A percentile compares a stretch with the other conserved stretches of the same genome.
Evolutionary conservation across 768 basidiomycete species (phyloP).

Genomic region (Agaricus sinodeliciosus): DNA sequence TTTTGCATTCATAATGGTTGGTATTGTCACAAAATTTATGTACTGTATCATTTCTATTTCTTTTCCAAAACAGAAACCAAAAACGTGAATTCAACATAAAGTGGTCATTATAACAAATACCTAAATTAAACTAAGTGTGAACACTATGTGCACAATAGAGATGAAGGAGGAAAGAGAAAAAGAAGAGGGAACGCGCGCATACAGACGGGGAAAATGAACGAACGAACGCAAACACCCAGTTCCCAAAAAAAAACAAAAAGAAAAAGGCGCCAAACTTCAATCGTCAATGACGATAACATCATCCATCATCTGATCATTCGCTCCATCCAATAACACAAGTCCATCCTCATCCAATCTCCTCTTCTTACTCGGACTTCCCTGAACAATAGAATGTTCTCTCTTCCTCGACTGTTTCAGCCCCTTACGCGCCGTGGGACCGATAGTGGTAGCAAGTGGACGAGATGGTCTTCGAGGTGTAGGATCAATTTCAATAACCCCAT

Average conservation of each 20-base stretch:
- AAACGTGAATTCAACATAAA: too few species aligned
- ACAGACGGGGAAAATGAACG: not conserved
- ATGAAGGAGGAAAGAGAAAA: too few species aligned
- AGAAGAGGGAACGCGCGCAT: too few species aligned
- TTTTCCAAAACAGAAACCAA: too few species aligned
- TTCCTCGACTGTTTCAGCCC: slow-evolving; percentile 14
- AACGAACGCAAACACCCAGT: not conserved
- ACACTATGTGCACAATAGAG: not conserved
- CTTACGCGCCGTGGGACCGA: not conserved
- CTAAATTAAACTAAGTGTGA: too few species aligned
- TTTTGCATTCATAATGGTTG: too few species aligned
- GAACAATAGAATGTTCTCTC: slow-evolving; percentile 13
- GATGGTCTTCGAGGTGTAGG: slow-evolving; percentile 44
- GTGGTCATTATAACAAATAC: too few species aligned
- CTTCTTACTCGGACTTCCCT: slow-evolving; percentile 56
- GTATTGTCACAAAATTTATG: too few species aligned
- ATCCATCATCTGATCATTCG: slow-evolving; percentile 45
- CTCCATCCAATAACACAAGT: slow-evolving; percentile 56
- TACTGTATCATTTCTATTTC: too few species aligned
- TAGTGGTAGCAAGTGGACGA: slow-evolving; percentile 5
- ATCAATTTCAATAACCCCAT: slow-evolving; percentile 46
- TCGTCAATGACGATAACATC: slow-evolving; percentile 25
- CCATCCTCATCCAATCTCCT: slow-evolving; percentile 69
- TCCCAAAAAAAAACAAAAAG: not conserved
- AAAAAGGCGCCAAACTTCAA: not conserved